Conservation (phyloP, 805 yeast genomes). For the Zygosaccharomyces gambellarensis region DNA sequence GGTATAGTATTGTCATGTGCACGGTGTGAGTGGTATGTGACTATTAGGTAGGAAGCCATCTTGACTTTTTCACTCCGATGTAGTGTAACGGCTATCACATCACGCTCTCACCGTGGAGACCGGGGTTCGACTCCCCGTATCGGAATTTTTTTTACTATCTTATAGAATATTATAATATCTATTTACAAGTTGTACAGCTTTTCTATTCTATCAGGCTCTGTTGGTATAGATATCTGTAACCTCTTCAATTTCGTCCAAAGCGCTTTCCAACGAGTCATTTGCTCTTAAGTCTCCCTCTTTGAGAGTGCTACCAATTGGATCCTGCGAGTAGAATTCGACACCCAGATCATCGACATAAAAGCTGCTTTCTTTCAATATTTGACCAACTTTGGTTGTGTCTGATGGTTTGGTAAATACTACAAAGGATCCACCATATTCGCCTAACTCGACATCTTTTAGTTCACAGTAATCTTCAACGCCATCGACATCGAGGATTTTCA, state of each 20-base stretch:
- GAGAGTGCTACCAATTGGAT: slow-evolving; percentile 54
- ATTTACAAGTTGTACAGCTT: not conserved
- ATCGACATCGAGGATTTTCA: slow-evolving; percentile 59
- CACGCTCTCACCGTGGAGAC: slow-evolving; percentile 37
- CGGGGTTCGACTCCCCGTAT: slow-evolving; percentile 38
- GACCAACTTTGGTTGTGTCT: slow-evolving; percentile 58
- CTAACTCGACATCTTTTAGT: slow-evolving; percentile 27
- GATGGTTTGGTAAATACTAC: slow-evolving; percentile 60
- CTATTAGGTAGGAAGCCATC: too few relatives aligned
- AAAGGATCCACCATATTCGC: slow-evolving; percentile 23
- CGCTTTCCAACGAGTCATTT: slow-evolving; percentile 51
- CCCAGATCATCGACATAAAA: slow-evolving; percentile 68
- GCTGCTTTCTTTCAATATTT: slow-evolving; percentile 43
- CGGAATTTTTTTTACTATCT: slow-evolving; percentile 18
- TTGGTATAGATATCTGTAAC: slow-evolving; percentile 77
- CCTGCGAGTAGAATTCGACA: slow-evolving; percentile 59
- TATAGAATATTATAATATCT: not conserved
- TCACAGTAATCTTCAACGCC: slow-evolving; percentile 79
- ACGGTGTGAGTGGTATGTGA: too few relatives aligned
- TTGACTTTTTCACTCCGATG: slow-evolving; percentile 25
- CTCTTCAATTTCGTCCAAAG: slow-evolving; percentile 77
- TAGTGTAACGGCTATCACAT: slow-evolving; percentile 37
- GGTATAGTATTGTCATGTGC: too few relatives aligned
- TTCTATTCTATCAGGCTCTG: slow-evolving; percentile 12
- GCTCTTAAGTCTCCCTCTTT: slow-evolving; percentile 48